Evolutionary conservation across 495 filamentous ascomycete genomes (phyloP).

Genomic region (Tirmania nivea): DNA sequence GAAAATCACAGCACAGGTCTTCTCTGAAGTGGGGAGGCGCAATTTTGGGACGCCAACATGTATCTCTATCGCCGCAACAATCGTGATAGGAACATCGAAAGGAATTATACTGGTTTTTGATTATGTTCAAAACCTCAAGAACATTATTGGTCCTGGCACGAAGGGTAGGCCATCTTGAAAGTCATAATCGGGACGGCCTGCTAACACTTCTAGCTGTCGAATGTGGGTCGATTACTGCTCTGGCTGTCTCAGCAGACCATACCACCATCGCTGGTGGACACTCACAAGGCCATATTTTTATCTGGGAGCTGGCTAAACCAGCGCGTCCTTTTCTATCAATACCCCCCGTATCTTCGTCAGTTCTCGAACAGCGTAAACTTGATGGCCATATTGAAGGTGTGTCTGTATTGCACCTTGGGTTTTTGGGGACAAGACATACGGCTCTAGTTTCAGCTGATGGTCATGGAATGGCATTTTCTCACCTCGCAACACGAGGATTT

Average conservation of each 20-base stretch:
- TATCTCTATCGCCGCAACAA: constrained; percentile 68
- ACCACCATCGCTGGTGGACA: constrained; percentile 79
- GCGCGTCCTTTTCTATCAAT: constrained; percentile 78
- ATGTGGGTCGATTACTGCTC: constrained; percentile 63
- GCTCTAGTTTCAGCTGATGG: constrained; percentile 96
- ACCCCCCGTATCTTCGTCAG: constrained; percentile 43
- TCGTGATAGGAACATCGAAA: constrained; percentile 81
- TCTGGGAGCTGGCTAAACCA: constrained; percentile 71
- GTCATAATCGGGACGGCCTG: constrained; percentile 9
- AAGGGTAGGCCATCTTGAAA: constrained; percentile 40
- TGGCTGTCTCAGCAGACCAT: constrained; percentile 86
- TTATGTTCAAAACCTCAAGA: constrained; percentile 83
- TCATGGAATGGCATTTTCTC: constrained; percentile 91
- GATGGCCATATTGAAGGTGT: constrained; percentile 70
- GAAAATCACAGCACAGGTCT: constrained; percentile 69
- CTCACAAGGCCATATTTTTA: constrained; percentile 78
- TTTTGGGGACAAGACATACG: constrained; percentile 85
- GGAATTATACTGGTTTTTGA: constrained; percentile 90
- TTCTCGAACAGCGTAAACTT: constrained; percentile 37
- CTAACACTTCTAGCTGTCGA: constrained; percentile 44
- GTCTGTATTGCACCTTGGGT: constrained; percentile 70
- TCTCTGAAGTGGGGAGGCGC: constrained; percentile 84
- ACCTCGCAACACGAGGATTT: constrained; percentile 76
- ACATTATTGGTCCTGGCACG: constrained; percentile 82
- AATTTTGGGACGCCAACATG: constrained; percentile 86